These are phyloP conservation scores for Pichia sp. DNA, from an alignment of 1,139 yeast species.

Conservation along the genomic window DNA sequence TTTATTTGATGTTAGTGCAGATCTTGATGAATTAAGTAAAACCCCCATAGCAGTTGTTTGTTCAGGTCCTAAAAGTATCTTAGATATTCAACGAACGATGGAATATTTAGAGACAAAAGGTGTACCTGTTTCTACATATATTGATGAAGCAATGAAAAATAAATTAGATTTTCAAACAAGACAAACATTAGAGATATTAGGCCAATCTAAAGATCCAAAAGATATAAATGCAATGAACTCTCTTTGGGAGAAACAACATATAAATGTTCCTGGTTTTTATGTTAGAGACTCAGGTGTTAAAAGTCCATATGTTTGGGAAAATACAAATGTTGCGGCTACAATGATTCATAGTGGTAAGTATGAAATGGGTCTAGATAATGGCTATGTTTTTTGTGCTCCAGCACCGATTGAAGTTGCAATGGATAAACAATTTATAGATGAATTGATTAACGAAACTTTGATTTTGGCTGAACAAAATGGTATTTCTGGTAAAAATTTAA, in stretches of 20 bases:
- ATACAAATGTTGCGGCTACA: conserved; percentile 54
- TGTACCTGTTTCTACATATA: conserved; percentile 42
- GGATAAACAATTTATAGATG: conserved; percentile 45
- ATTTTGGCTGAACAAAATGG: conserved; percentile 48
- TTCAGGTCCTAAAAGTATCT: conserved; percentile 83
- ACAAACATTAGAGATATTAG: background rate
- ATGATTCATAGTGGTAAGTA: conserved; percentile 49
- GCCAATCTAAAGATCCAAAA: background rate
- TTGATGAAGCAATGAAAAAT: conserved; percentile 21
- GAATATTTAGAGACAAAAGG: conserved; percentile 90
- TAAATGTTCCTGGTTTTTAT: conserved; percentile 79
- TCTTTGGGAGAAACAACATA: conserved; percentile 8
- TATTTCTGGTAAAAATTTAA: conserved; percentile 64
- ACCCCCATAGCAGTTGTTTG: conserved; percentile 88
- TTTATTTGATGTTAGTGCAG: conserved; percentile 76
- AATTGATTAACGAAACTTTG: conserved; percentile 54
- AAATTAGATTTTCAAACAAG: conserved; percentile 22
- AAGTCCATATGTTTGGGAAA: conserved; percentile 60
- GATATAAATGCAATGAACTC: conserved; percentile 3
- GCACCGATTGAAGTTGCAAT: conserved; percentile 66
- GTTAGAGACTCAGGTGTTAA: conserved; percentile 66
- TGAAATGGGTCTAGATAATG: conserved; percentile 50
- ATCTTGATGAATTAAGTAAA: conserved; percentile 73
- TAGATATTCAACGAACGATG: conserved; percentile 75
- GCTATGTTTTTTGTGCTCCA: conserved; percentile 75